Conservation (phyloP, 2,329 filamentous ascomycete genomes). For the Calonectria pseudoreteaudii region DNA sequence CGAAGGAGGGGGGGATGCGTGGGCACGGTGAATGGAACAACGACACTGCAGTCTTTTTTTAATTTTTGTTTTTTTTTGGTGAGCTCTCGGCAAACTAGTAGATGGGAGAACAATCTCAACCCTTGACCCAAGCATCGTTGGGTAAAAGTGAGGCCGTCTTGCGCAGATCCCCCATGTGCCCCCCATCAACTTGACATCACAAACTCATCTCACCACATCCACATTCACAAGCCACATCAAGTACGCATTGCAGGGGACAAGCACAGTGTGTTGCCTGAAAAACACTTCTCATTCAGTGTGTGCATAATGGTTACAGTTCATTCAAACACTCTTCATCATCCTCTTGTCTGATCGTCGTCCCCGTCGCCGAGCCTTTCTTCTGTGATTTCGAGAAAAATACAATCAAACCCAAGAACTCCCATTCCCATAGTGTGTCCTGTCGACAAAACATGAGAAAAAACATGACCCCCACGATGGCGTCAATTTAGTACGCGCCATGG, state of each 20-base stretch:
- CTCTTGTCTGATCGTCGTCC: slow-evolving; percentile 17
- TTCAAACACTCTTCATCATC: slow-evolving; percentile 27
- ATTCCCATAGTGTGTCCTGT: slow-evolving; percentile 37
- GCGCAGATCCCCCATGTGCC: neutral
- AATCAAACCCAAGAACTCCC: slow-evolving; percentile 34
- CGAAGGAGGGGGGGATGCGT: neutral
- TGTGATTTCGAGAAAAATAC: slow-evolving; percentile 30
- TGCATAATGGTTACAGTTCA: slow-evolving; percentile 28
- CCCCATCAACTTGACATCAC: neutral
- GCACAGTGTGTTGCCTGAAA: neutral
- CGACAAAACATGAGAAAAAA: slow-evolving; percentile 25
- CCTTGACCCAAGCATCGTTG: neutral
- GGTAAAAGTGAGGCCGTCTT: neutral
- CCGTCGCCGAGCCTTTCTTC: neutral
- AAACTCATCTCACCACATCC: neutral
- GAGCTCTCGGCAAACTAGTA: no score
- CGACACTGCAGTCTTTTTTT: neutral
- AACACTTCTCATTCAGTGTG: slow-evolving; percentile 30
- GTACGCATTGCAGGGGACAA: neutral
- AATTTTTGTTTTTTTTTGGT: no score
- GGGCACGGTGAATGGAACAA: neutral
- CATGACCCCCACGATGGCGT: slow-evolving; percentile 13
- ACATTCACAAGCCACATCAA: neutral
- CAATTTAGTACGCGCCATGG: slow-evolving; percentile 24
- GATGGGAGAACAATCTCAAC: no score